Evolutionary conservation across 169 alveolate genomes (phyloP), one percentile per base, ranked within the genome.

Genomic region (Plasmodium yoelii): DNA sequence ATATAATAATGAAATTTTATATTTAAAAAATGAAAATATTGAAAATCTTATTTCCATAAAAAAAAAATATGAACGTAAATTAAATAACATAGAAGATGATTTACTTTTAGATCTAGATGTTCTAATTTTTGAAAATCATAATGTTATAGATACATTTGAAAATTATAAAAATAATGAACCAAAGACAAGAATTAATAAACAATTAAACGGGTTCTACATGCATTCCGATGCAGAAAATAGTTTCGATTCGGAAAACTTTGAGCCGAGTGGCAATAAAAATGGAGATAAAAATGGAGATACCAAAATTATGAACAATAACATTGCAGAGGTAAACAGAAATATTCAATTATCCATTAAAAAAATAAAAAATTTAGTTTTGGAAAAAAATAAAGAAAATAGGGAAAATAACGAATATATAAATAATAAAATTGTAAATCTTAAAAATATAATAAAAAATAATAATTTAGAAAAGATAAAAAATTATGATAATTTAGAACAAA

Each of bases 61-160:
- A 53, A 75, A 75, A 75, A 64, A 75, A 26, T 75, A 60, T 18
- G 88, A 75, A 65, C 10, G 15, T 0, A 75, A 75, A 46, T 61
- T 75, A 75, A 28, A 22, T 56, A 55, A 75, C 53, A 46, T 75
- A 49, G 88, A 75, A 18, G 88, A 75, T 47, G 88, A 75, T 34
- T 34, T 75, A 56, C 28, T 67, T 9, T 15, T 75, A 61, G 74
- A 75, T 53, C 5, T 75, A 39, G 75, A 75, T 39, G 44, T 75
- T 4, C 65, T 75, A 2, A 47, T 44, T 56, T 56, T 63, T 28
- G 75, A 75, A 65, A 51, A 75, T 10, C 47, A 61, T 10, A 19
- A 51, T 22, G 9, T 47, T 10, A 10, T 4, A 19, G 4, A 10
- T 9, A 5, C 46, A 1, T 2, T 5, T 8, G 61, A 34, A 5